Percentiles rank a stretch among this genome's conserved stretches.
Evolutionary conservation across 352 stramenopile genomes (phyloP).

Genomic region (Halophytophthora polymorphica): DNA sequence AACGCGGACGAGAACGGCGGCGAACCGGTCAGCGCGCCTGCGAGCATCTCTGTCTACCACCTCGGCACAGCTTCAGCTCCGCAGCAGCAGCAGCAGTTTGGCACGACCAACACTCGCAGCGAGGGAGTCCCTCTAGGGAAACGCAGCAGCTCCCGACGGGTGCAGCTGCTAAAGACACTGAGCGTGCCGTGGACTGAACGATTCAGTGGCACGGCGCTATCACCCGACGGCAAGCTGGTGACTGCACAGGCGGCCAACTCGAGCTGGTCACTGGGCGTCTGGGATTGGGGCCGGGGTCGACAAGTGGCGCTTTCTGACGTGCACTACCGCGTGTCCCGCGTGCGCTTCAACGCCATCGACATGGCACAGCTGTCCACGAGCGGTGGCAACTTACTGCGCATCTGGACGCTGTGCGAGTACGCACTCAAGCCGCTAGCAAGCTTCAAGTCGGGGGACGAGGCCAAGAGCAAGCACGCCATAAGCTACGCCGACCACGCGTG

Average conservation of each 20-base stretch:
- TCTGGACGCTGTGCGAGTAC: constrained; percentile 78
- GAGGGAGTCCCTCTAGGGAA: constrained; percentile 3
- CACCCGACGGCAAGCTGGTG: constrained; percentile 64
- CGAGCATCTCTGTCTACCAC: constrained; percentile 40
- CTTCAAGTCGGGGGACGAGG: constrained; percentile 78
- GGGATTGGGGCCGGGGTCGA: constrained; percentile 70
- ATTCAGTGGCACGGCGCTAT: constrained; percentile 54
- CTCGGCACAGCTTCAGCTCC: constrained; percentile 6
- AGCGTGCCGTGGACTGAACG: constrained; percentile 45
- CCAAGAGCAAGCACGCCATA: constrained; percentile 36
- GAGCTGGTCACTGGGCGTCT: constrained; percentile 64
- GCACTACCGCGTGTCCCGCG: constrained; percentile 66
- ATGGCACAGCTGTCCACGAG: constrained; percentile 78
- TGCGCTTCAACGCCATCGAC: constrained; percentile 76
- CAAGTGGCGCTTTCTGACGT: constrained; percentile 61
- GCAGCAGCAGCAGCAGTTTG: not conserved
- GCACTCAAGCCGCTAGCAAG: constrained; percentile 62
- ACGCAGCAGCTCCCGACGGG: constrained; percentile 7
- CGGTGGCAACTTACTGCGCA: constrained; percentile 58
- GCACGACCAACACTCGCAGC: constrained; percentile 1
- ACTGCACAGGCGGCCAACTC: constrained; percentile 51
- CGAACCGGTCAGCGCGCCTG: constrained; percentile 7
- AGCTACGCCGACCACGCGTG: constrained; percentile 72
- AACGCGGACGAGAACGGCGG: constrained; percentile 11
- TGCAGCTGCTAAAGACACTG: constrained; percentile 41